Evolutionary conservation across 805 yeast genomes (phyloP).

Genomic region (Candida succiphila): DNA sequence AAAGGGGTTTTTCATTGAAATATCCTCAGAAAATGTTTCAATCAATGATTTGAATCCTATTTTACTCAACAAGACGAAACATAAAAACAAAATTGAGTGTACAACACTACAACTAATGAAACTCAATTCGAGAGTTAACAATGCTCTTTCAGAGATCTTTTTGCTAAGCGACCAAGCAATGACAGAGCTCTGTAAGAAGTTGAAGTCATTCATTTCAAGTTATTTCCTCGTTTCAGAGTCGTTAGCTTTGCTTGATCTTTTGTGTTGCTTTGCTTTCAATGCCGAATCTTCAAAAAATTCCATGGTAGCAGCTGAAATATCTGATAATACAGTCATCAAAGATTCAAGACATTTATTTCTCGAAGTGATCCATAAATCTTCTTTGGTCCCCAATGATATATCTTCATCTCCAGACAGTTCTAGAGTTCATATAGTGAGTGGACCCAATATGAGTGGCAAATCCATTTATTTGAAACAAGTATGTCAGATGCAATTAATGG

Average conservation of each 20-base stretch:
- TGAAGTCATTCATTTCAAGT: slow-evolving; percentile 20
- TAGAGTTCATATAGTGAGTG: slow-evolving; percentile 40
- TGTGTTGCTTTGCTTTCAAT: slow-evolving; percentile 19
- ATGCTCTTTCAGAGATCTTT: slow-evolving; percentile 29
- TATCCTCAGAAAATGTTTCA: slow-evolving; percentile 8
- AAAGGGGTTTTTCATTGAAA: slow-evolving; percentile 28
- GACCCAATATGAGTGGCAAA: slow-evolving; percentile 58
- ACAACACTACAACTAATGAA: slow-evolving; percentile 30
- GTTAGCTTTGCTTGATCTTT: slow-evolving; percentile 29
- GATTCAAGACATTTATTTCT: slow-evolving; percentile 33
- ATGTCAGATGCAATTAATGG: slow-evolving; percentile 37
- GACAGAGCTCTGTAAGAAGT: slow-evolving; percentile 18
- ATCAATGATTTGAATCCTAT: slow-evolving; percentile 17
- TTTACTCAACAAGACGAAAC: slow-evolving; percentile 23
- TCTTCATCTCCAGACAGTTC: slow-evolving; percentile 24
- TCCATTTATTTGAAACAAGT: slow-evolving; percentile 46
- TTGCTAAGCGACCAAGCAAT: slow-evolving; percentile 31
- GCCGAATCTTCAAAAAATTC: slow-evolving; percentile 7
- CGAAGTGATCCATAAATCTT: slow-evolving; percentile 11
- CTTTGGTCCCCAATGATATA: slow-evolving; percentile 29
- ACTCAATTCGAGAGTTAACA: slow-evolving; percentile 28
- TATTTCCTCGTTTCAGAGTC: slow-evolving; percentile 35
- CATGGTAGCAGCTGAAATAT: slow-evolving; percentile 28
- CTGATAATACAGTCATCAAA: slow-evolving; percentile 20
- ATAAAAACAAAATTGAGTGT: slow-evolving; percentile 24